Evolutionary conservation across 1,284 basidiomycete genomes (phyloP).

Genomic region (Melanopsichium pennsylvanicum): DNA sequence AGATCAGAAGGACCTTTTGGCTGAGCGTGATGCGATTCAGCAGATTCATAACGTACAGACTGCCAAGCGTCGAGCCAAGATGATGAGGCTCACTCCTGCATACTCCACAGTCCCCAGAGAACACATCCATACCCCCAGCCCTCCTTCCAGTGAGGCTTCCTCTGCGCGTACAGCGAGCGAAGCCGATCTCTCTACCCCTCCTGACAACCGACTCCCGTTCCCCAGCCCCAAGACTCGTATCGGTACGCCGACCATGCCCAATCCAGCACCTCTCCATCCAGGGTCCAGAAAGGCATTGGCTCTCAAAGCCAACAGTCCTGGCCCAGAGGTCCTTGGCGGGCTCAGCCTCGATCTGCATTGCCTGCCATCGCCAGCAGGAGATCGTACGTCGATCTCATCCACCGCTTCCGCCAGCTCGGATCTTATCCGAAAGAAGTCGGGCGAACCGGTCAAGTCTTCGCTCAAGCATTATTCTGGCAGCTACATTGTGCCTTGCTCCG

Average conservation of each 20-base stretch:
- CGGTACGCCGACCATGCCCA: constrained; percentile 8
- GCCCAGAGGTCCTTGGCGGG: constrained; percentile 46
- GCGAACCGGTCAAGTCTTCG: constrained; percentile 88
- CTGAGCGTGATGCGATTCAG: constrained; percentile 31
- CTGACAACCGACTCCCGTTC: constrained; percentile 35
- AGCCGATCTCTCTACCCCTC: constrained; percentile 25
- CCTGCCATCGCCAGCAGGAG: constrained; percentile 48
- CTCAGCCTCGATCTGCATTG: constrained; percentile 57
- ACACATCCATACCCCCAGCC: constrained; percentile 34
- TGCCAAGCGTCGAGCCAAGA: constrained; percentile 46
- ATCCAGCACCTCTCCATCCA: constrained; percentile 34
- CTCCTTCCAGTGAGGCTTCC: constrained; percentile 34
- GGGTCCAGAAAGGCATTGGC: constrained; percentile 53
- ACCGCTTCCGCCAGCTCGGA: constrained; percentile 40
- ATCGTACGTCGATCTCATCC: constrained; percentile 36
- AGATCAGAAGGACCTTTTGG: constrained; percentile 33
- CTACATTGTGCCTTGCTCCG: constrained; percentile 57
- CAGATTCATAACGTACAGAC: constrained; percentile 47
- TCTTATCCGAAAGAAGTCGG: constrained; percentile 85
- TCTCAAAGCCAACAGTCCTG: constrained; percentile 46
- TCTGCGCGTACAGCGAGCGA: constrained; percentile 35
- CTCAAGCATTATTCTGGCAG: constrained; percentile 75
- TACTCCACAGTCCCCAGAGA: constrained; percentile 14
- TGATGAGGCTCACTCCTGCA: constrained; percentile 56
- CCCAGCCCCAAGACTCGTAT: constrained; percentile 32